These are phyloP conservation scores for Pseudocercospora macadamiae DNA, from an alignment of 2,329 filamentous ascomycete species.

Conservation along the genomic window DNA sequence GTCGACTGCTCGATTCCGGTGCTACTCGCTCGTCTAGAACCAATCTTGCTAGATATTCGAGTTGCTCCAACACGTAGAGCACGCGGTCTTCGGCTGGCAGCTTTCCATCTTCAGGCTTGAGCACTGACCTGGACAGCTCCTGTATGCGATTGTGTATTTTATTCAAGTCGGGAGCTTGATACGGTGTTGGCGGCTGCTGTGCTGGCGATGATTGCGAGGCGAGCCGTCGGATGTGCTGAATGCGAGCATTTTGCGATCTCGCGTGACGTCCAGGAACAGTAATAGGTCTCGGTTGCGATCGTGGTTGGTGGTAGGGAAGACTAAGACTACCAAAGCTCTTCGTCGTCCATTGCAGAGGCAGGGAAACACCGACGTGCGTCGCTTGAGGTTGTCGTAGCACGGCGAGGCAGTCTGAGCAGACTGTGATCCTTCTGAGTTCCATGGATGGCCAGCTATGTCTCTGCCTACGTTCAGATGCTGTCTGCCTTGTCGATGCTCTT, in stretches of 20 bases:
- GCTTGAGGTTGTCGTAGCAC: neutral
- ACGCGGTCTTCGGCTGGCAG: constrained; percentile 36
- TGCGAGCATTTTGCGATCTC: neutral
- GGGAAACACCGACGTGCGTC: neutral
- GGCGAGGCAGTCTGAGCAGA: constrained; percentile 1
- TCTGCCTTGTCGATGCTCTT: no score
- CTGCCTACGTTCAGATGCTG: neutral
- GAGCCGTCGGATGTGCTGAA: constrained; percentile 6
- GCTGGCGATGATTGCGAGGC: constrained; percentile 4
- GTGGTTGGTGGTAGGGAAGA: no score
- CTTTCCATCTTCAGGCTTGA: constrained; percentile 28
- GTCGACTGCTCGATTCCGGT: constrained; percentile 4
- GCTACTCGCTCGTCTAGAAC: constrained; percentile 29
- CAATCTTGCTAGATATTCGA: constrained; percentile 32
- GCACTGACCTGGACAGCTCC: constrained; percentile 31
- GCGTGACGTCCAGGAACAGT: no score
- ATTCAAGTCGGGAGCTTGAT: constrained; percentile 18
- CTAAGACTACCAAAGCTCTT: neutral
- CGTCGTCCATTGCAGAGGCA: neutral
- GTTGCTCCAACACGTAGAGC: constrained; percentile 38
- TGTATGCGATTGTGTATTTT: constrained; percentile 33
- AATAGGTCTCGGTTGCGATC: neutral
- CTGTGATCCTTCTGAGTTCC: neutral
- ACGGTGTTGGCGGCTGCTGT: constrained; percentile 8
- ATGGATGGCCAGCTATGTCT: neutral